Evolutionary conservation across 106 monocot genomes (phyloP).

Genomic region (Cymbidium sinense): DNA sequence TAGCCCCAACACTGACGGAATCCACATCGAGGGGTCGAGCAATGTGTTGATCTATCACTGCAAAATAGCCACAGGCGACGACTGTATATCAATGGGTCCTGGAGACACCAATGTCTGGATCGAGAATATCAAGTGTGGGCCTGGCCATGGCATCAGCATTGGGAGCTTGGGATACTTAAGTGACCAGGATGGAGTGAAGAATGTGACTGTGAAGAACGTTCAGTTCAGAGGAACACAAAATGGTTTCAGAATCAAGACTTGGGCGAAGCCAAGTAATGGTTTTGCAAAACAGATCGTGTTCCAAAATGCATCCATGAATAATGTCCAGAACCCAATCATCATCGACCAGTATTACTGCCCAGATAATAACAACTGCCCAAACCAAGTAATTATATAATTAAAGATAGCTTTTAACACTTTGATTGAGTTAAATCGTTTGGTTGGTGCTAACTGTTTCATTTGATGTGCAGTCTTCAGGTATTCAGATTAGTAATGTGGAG

Average conservation of each 20-base stretch:
- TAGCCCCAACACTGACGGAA: slow-evolving; percentile 13
- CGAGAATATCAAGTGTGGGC: background rate
- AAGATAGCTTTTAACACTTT: background rate
- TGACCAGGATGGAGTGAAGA: background rate
- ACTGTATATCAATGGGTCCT: slow-evolving; percentile 7
- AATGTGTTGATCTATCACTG: background rate
- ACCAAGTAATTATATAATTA: background rate
- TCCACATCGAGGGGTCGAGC: slow-evolving; percentile 6
- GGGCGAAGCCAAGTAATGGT: slow-evolving; percentile 4
- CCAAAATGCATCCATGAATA: background rate
- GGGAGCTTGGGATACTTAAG: background rate
- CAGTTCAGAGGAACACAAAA: background rate
- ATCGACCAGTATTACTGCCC: slow-evolving; percentile 13
- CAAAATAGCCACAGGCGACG: slow-evolving; percentile 3
- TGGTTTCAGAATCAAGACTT: slow-evolving; percentile 8
- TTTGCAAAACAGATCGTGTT: background rate
- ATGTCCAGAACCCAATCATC: slow-evolving; percentile 9
- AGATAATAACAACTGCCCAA: background rate
- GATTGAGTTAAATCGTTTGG: background rate
- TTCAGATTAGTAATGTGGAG: slow-evolving; percentile 7
- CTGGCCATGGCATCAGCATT: slow-evolving; percentile 13
- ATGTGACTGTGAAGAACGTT: background rate
- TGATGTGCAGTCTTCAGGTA: background rate
- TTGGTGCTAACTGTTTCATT: background rate
- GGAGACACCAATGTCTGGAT: slow-evolving; percentile 3